Base-by-base conservation (phyloP, 345 rosid species). In the Salix brachista region DNA sequence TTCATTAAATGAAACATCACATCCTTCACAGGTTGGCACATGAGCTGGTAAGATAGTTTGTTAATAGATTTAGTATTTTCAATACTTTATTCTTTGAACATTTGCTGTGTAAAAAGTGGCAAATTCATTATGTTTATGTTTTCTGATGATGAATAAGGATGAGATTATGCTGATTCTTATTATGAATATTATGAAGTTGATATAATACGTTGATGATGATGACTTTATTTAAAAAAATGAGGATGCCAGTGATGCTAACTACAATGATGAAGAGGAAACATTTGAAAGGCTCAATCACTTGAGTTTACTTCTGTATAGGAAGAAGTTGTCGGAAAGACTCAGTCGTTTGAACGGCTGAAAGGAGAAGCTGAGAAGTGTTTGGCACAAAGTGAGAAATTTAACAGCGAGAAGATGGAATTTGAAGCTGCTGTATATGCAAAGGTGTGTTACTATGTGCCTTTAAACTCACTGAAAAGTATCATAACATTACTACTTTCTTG, bases 281-380 rank as follows among this genome's bases (percentile, higher is more conserved):
- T 64, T 32, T 26, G 10, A 23, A 12, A 46, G 30, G 13, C 18
- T 69, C 18, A 39, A 70, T 70, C 48, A 19, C 26, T 39, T 46
- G 37, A 70, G 36, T 46, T 46, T 30, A 37, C 60, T 42, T 69
- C 4, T 36, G 5, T 65, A 21, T 25, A 81, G 84, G 84, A 81
- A 65, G 84, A 81, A 67, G 76, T 81, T 23, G 75, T 74, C 30
- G 65, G 62, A 32, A 69, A 93, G 84, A 89, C 90, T 25, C 87
- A 80, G 73, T 90, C 93, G 2, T 87, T 76, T 44, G 93, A 90
- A 78, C 87, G 83, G 84, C 71, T 95, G 78, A 90, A 86, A 82
- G 80, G 48, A 62, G 97, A 95, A 83, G 94, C 97, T 0, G 97
- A 95, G 86, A 95, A 87, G 80, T 95, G 97, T 70, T 75, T 93